These are phyloP conservation scores for Vanrija humicola DNA, from an alignment of 1,284 basidiomycete species.

Conservation along the genomic window DNA sequence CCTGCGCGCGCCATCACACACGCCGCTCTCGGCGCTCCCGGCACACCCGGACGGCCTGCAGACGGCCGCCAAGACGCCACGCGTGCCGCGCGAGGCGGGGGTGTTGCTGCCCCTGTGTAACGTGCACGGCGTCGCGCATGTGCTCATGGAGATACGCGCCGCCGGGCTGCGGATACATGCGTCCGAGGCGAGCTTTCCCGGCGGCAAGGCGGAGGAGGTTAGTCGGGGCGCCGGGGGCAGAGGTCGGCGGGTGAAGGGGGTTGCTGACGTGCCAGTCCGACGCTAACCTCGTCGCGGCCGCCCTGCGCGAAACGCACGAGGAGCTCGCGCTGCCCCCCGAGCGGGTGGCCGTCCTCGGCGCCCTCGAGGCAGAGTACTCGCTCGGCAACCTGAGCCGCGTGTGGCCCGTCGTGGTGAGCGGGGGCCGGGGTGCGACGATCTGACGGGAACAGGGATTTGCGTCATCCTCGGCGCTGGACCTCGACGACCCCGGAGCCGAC, in stretches of 20 bases:
- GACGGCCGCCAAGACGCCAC: not conserved
- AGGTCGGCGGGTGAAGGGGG: too few relatives aligned
- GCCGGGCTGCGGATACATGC: slow-evolving; percentile 36
- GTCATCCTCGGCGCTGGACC: slow-evolving; percentile 18
- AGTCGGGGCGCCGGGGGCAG: too few relatives aligned
- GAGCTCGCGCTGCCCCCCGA: slow-evolving; percentile 30
- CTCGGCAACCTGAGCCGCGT: slow-evolving; percentile 41
- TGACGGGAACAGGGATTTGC: not conserved
- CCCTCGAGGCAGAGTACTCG: slow-evolving; percentile 36
- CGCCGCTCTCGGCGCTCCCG: slow-evolving; percentile 16
- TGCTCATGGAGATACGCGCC: slow-evolving; percentile 36
- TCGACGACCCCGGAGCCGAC: not conserved
- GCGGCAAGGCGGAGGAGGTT: slow-evolving; percentile 35
- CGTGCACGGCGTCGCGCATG: slow-evolving; percentile 25
- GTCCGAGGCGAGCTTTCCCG: slow-evolving; percentile 42
- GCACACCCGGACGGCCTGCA: slow-evolving; percentile 13
- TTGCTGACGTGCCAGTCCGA: slow-evolving; percentile 24
- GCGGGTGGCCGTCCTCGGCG: slow-evolving; percentile 38
- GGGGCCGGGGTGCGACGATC: too few relatives aligned
- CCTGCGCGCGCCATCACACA: slow-evolving; percentile 10
- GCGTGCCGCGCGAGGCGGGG: slow-evolving; percentile 27
- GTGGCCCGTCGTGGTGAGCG: slow-evolving; percentile 44
- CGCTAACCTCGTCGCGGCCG: slow-evolving; percentile 25
- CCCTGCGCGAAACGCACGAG: slow-evolving; percentile 40
- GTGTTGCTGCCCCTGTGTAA: slow-evolving; percentile 44